These are phyloP conservation scores for Cryoendolithus antarcticus DNA, from an alignment of 2,329 filamentous ascomycete genomes.

Conservation along the genomic window DNA sequence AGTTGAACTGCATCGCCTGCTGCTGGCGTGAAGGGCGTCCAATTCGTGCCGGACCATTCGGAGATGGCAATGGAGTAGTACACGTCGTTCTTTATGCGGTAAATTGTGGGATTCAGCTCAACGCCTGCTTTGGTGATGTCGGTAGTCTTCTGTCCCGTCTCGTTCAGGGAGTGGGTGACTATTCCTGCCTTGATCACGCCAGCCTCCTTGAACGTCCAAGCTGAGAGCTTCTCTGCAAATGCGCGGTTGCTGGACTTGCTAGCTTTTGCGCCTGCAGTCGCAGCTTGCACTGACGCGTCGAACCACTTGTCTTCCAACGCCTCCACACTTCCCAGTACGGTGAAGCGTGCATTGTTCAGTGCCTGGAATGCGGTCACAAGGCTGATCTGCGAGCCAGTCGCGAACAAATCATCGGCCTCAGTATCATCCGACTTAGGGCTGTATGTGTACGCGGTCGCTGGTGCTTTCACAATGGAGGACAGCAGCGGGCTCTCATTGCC, in stretches of 20 bases:
- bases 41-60: conserved; percentile 66
- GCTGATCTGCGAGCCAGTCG: conserved; percentile 68
- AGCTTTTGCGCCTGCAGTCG: conserved; percentile 38
- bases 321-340: conserved; percentile 74
- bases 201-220: conserved; percentile 89
- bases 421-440: conserved; percentile 74
- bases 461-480: conserved; percentile 71
- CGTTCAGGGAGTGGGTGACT: conserved; percentile 60
- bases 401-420: conserved; percentile 68
- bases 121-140: conserved; percentile 25
- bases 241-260: conserved; percentile 64
- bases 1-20: conserved; percentile 68
- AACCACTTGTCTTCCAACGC: conserved; percentile 85
- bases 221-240: conserved; percentile 73
- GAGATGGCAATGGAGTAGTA: conserved; percentile 80
- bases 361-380: conserved; percentile 82
- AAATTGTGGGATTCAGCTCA: conserved; percentile 67
- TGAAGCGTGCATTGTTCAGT: conserved; percentile 82
- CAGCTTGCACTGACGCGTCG: conserved; percentile 57
- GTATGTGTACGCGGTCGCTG: conserved; percentile 81
- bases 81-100: conserved; percentile 92
- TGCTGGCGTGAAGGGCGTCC: conserved; percentile 60
- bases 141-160: conserved; percentile 35
- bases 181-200: conserved; percentile 77
- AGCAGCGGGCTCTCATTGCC: conserved; percentile 65